Base-by-base conservation (phyloP, 2,329 filamentous ascomycete species). In the Colletotrichum shisoi region DNA sequence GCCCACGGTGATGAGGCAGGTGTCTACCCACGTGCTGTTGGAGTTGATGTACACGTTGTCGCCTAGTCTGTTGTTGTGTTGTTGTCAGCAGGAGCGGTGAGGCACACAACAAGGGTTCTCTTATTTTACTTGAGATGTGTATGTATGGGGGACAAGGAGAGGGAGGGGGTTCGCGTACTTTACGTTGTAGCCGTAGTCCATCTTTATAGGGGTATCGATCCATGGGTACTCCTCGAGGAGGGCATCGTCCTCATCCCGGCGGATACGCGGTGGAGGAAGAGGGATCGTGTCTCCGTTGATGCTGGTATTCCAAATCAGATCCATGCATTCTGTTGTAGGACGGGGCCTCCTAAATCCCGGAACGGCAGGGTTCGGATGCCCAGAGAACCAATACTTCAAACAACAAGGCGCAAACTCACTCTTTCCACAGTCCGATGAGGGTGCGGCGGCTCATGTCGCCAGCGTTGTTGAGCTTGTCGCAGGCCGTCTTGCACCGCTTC, bases 171-270 rank as follows among this genome's bases (percentile, higher is more conserved):
- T 15, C 34, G 70, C 75, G 51, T 75, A 84, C 83, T 79, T 85
- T 52, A 94, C 81, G 69, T 95, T 93, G 72, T 84, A 89, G 3
- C 93, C 93, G 72, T 95, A 94, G 77, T 96, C 92, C 68, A 90
- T 84, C 52, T 83, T 85, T 60, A 95, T 81, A 0, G 91, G 92
- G 0, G 84, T 78, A 68, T 91, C 88, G 24, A 94, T 82, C 84
- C 87, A 93, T 0, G 91, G 87, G 31, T 90, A 79, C 40, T 89
- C 80, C 24, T 82, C 80, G 40, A 95, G 85, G 1, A 89, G 80
- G 19, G 79, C 82, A 11, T 89, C 88, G 70, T 95, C 91, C 70
- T 87, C 87, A 62, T 86, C 86, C 2, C 83, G 78, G 12, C 85
- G 87, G 3, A 83, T 73, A 6, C 83, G 83, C 17, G 75, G 79